A percentile compares a stretch with the other conserved stretches of the same genome.
phyloP scores from a whole-genome alignment of 192 early-diverging fungal genomes.

The Mortierella antarctica region DNA sequence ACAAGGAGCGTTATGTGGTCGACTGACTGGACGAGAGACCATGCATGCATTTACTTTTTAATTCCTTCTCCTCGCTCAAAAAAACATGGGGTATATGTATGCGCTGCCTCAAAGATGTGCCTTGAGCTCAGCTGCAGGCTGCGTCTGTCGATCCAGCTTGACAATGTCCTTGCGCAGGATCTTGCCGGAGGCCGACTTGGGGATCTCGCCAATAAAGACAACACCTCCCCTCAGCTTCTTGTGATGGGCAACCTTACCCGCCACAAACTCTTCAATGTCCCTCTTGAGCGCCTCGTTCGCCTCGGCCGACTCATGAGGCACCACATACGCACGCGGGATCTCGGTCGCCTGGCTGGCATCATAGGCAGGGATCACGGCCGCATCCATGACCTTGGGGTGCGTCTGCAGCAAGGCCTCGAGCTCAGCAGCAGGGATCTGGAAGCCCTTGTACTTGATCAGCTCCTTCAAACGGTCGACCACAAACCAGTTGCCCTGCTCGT shows the following conservation, averaged over 20 bases:
- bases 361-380: constrained; percentile 57
- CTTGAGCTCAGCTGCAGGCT: background rate
- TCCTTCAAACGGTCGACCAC: constrained; percentile 83
- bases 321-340: constrained; percentile 85
- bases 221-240: constrained; percentile 86
- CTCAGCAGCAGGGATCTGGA: constrained; percentile 81
- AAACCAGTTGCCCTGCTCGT: constrained; percentile 67
- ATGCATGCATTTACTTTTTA: too few species aligned
- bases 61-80: background rate
- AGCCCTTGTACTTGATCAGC: constrained; percentile 84
- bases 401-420: constrained; percentile 72
- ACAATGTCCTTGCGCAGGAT: constrained; percentile 79
- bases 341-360: constrained; percentile 66
- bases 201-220: constrained; percentile 75
- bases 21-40: too few species aligned
- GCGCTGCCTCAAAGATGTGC: constrained; percentile 5
- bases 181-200: constrained; percentile 86
- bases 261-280: constrained; percentile 69
- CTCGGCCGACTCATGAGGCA: constrained; percentile 60
- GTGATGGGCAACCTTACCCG: constrained; percentile 70
- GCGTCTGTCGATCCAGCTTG: constrained; percentile 40
- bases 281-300: constrained; percentile 49
- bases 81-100: background rate
- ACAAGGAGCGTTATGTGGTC: background rate
- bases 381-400: constrained; percentile 63